Evolutionary conservation across 352 stramenopile species (phyloP).

Genomic region (Phytophthora lateralis): DNA sequence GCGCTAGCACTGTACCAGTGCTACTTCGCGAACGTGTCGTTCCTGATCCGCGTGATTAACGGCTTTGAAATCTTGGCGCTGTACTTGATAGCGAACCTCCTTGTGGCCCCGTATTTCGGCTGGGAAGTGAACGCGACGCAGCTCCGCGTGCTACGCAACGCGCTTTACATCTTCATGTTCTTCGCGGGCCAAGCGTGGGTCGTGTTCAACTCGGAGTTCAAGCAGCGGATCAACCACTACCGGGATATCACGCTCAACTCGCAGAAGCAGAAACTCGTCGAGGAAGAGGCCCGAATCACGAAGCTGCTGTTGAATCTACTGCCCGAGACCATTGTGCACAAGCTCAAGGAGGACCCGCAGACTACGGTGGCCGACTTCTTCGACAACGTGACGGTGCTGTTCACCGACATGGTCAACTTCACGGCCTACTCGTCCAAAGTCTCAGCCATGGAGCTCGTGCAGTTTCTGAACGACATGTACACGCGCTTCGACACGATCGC

Average conservation of each 20-base stretch:
- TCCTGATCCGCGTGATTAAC: constrained; percentile 61
- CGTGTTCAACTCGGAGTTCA: constrained; percentile 88
- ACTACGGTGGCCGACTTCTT: constrained; percentile 87
- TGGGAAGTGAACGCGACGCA: constrained; percentile 50
- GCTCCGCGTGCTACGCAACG: constrained; percentile 65
- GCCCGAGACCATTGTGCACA: constrained; percentile 85
- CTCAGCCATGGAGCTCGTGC: constrained; percentile 84
- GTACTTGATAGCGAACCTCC: constrained; percentile 69
- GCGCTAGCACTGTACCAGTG: constrained; percentile 82
- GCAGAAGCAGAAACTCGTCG: constrained; percentile 84
- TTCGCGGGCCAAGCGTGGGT: constrained; percentile 79
- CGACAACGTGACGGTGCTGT: constrained; percentile 85
- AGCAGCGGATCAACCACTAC: constrained; percentile 89
- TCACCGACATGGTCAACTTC: constrained; percentile 90
- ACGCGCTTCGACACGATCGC: constrained; percentile 87
- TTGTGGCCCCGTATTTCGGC: constrained; percentile 51
- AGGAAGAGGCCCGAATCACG: constrained; percentile 80
- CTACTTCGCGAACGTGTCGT: constrained; percentile 84
- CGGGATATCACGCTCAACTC: constrained; percentile 82
- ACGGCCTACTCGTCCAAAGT: constrained; percentile 83
- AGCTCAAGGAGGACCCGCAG: constrained; percentile 80
- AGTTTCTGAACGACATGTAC: constrained; percentile 91
- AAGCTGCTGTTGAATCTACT: constrained; percentile 82
- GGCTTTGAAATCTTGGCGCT: constrained; percentile 68
- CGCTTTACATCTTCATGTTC: constrained; percentile 86